phyloP scores from a whole-genome alignment of 129 eudicot genomes.

The carrot (Daucus carota) region DH1_v3.0 NC_030381.2:52880001-52880500 shows the following conservation, averaged over 20 bases:
- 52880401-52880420: neutral
- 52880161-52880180: slow-evolving; percentile 2
- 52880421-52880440: neutral
- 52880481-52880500: neutral
- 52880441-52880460: neutral
- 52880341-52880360: neutral
- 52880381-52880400: neutral
- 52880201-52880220: neutral
- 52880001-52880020: neutral
- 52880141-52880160: slow-evolving; percentile 2
- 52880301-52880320: slow-evolving; percentile 7
- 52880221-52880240: slow-evolving; percentile 3
- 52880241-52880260: neutral
- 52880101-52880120: neutral
- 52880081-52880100: slow-evolving; percentile 9
- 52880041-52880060: neutral
- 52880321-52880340: slow-evolving; percentile 12
- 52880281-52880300: neutral
- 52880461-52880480: neutral
- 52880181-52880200: neutral
- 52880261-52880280: neutral
- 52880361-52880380: neutral
- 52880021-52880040: neutral
- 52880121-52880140: slow-evolving; percentile 6
- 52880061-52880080: neutral